Conservation (phyloP, 768 basidiomycete genomes). For the Chiua virens region DNA sequence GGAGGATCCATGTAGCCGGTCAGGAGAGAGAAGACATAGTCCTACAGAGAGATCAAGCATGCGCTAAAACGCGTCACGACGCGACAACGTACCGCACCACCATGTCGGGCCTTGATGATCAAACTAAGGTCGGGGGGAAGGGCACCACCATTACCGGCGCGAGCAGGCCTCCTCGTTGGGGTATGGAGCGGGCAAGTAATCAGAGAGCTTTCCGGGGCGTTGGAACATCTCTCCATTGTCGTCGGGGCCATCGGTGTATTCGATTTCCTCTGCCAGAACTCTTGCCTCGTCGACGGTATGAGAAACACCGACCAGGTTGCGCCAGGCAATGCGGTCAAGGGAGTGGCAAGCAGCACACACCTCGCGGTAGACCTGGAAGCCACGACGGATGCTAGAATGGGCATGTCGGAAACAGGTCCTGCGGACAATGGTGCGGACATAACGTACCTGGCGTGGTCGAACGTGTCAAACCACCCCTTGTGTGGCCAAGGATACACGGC, state of each 20-base stretch:
- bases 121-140: conserved; percentile 96
- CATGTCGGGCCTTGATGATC: conserved; percentile 98
- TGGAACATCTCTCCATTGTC: conserved; percentile 98
- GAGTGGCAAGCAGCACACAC: conserved; percentile 99
- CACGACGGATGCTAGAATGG: conserved; percentile 79
- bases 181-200: conserved; percentile 94
- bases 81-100: conserved; percentile 73
- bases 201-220: conserved; percentile 96
- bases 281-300: conserved; percentile 91
- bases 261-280: conserved; percentile 92
- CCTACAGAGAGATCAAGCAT: conserved; percentile 44
- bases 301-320: conserved; percentile 97
- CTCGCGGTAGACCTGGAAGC: conserved; percentile 97
- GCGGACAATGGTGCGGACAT: conserved; percentile 32
- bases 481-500: conserved; percentile 88
- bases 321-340: conserved; percentile 98
- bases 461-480: conserved; percentile 83
- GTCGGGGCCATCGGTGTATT: conserved; percentile 96
- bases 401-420: conserved; percentile 9
- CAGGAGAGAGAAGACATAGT: conserved; percentile 95
- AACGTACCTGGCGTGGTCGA: conserved; percentile 95
- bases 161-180: conserved; percentile 97
- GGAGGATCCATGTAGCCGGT: conserved; percentile 98
- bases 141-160: conserved; percentile 91
- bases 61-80: not conserved